A percentile compares a stretch with the other conserved stretches of the same genome.
These are phyloP conservation scores for Neonothopanus nambi DNA, from an alignment of 1,284 basidiomycete genomes.

Conservation along the genomic window DNA sequence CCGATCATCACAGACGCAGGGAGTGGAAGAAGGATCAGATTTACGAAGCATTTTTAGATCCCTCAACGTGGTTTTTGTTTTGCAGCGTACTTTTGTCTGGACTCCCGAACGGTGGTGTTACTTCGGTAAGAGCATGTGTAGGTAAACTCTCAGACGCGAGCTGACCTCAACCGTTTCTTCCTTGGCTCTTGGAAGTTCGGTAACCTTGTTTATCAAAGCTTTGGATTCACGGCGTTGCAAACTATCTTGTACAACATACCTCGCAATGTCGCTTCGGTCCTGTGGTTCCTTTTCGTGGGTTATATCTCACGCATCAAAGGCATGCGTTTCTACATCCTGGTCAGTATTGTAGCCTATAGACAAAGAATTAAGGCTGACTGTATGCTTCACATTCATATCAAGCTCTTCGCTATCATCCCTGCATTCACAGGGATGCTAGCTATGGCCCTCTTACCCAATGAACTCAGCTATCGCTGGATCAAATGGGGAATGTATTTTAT, in stretches of 20 bases:
- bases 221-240: constrained; percentile 18
- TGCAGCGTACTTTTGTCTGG: constrained; percentile 12
- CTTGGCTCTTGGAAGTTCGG: constrained; percentile 17
- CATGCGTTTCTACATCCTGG: constrained; percentile 14
- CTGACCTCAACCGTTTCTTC: neutral
- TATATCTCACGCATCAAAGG: constrained; percentile 11
- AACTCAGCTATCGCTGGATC: constrained; percentile 14
- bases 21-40: constrained; percentile 20
- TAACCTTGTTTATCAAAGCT: constrained; percentile 16
- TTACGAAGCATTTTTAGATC: constrained; percentile 18
- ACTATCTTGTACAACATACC: constrained; percentile 17
- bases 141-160: no score
- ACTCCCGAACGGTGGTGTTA: constrained; percentile 17
- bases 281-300: constrained; percentile 19
- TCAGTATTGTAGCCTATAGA: neutral
- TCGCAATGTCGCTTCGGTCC: constrained; percentile 12
- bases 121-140: constrained; percentile 10
- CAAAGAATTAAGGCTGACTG: neutral
- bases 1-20: constrained; percentile 13
- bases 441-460: constrained; percentile 15
- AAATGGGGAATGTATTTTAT: constrained; percentile 20
- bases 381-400: no score
- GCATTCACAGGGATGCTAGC: constrained; percentile 17
- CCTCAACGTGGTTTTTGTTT: constrained; percentile 20
- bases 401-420: constrained; percentile 15